These are phyloP conservation scores for Phytophthora sp. DNA, from an alignment of 352 stramenopile species.

Conservation along the genomic window DNA sequence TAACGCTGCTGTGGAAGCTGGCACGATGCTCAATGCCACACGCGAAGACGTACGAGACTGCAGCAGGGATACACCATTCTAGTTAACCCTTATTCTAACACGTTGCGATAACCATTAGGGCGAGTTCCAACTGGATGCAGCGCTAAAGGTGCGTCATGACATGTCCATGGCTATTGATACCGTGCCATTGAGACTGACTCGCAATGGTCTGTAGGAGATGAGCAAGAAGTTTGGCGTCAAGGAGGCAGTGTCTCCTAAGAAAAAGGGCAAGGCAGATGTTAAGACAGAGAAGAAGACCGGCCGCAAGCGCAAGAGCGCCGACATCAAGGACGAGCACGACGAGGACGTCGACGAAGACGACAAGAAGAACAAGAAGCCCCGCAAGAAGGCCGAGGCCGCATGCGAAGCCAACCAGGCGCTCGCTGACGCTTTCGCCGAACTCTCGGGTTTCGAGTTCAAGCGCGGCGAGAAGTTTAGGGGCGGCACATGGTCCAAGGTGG, in stretches of 20 bases:
- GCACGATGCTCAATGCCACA: conserved; percentile 88
- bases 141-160: conserved; percentile 52
- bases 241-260: conserved; percentile 42
- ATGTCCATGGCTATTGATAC: neutral
- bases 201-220: conserved; percentile 56
- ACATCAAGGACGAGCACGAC: conserved; percentile 45
- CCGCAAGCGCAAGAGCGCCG: conserved; percentile 39
- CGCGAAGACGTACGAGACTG: conserved; percentile 58
- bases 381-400: conserved; percentile 60
- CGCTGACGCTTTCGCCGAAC: conserved; percentile 77
- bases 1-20: conserved; percentile 83
- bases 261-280: conserved; percentile 24
- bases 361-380: conserved; percentile 55
- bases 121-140: conserved; percentile 77
- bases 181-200: neutral
- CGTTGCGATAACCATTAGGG: conserved; percentile 38
- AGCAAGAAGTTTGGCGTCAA: conserved; percentile 80
- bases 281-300: conserved; percentile 50
- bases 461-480: conserved; percentile 87
- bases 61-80: neutral
- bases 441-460: conserved; percentile 91
- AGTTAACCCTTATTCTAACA: neutral
- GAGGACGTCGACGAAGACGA: conserved; percentile 54
- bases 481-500: conserved; percentile 88
- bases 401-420: conserved; percentile 76